Conservation (phyloP, 495 filamentous ascomycete genomes). For the Wilcoxina mikolae region DNA sequence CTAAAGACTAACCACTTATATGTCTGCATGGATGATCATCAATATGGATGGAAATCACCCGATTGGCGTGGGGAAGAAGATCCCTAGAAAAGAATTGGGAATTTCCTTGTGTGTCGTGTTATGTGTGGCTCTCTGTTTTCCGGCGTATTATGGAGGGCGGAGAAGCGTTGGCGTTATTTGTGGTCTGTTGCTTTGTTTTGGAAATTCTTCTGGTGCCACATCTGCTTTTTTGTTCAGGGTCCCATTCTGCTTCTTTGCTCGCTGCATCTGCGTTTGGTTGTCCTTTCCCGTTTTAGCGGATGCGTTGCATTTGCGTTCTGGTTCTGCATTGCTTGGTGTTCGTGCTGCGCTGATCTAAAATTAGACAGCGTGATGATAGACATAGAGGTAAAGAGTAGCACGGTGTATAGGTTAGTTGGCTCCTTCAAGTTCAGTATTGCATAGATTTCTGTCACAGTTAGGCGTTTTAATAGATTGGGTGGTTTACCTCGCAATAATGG, state of each 20-base stretch:
- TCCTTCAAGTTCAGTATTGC: background rate
- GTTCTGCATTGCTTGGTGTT: slow-evolving; percentile 1
- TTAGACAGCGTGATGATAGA: background rate
- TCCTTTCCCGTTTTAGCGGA: slow-evolving; percentile 3
- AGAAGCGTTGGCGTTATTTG: slow-evolving; percentile 5
- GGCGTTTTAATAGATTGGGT: background rate
- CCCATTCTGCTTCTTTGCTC: background rate
- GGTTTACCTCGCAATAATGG: background rate
- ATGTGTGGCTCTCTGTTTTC: background rate
- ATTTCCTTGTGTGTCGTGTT: background rate
- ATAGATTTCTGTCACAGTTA: background rate
- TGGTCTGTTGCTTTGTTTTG: background rate
- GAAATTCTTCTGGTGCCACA: slow-evolving; percentile 1
- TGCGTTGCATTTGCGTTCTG: slow-evolving; percentile 1
- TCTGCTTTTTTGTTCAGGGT: background rate
- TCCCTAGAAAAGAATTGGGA: background rate
- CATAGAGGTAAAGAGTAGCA: background rate
- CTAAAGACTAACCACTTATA: background rate
- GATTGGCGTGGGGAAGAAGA: slow-evolving; percentile 1
- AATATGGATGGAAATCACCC: slow-evolving; percentile 3
- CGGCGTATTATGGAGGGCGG: background rate
- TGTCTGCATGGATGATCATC: background rate
- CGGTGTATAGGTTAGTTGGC: background rate
- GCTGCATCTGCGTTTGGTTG: background rate
- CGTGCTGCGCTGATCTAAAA: slow-evolving; percentile 2